These are phyloP conservation scores for Leptographium wingfieldii DNA, from an alignment of 2,329 filamentous ascomycete genomes.

Conservation along the genomic window DNA sequence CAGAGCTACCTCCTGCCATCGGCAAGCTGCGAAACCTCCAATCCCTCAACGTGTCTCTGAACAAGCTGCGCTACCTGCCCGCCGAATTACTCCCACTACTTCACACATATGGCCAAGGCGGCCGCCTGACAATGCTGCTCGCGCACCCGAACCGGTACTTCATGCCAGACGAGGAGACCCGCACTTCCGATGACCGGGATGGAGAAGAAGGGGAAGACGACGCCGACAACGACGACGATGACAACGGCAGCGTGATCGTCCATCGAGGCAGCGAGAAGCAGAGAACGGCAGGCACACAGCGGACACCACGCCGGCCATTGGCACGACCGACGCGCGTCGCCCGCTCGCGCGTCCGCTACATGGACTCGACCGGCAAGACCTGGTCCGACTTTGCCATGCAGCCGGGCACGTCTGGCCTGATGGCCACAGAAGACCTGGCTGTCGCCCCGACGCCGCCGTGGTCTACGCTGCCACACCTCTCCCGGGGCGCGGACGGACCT, in stretches of 20 bases:
- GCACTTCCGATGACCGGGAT: not conserved
- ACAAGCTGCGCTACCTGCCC: slow-evolving; percentile 47
- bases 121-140: slow-evolving; percentile 37
- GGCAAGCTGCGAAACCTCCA: slow-evolving; percentile 43
- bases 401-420: not conserved
- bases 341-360: slow-evolving; percentile 12
- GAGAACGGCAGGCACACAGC: not conserved
- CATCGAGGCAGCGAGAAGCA: not conserved
- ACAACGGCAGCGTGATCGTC: slow-evolving; percentile 5
- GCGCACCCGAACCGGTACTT: slow-evolving; percentile 53
- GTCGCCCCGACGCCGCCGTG: slow-evolving; percentile 2
- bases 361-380: slow-evolving; percentile 8
- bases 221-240: not conserved
- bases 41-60: slow-evolving; percentile 54
- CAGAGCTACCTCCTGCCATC: slow-evolving; percentile 48
- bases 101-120: slow-evolving; percentile 16
- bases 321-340: slow-evolving; percentile 1
- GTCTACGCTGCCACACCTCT: not conserved
- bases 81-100: slow-evolving; percentile 49
- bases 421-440: slow-evolving; percentile 10
- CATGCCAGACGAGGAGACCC: slow-evolving; percentile 14
- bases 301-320: not conserved
- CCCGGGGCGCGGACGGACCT: not conserved
- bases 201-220: not conserved
- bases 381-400: not conserved